Base-by-base conservation (phyloP, 208 protist species). In the Leishmania amazonensis region DNA sequence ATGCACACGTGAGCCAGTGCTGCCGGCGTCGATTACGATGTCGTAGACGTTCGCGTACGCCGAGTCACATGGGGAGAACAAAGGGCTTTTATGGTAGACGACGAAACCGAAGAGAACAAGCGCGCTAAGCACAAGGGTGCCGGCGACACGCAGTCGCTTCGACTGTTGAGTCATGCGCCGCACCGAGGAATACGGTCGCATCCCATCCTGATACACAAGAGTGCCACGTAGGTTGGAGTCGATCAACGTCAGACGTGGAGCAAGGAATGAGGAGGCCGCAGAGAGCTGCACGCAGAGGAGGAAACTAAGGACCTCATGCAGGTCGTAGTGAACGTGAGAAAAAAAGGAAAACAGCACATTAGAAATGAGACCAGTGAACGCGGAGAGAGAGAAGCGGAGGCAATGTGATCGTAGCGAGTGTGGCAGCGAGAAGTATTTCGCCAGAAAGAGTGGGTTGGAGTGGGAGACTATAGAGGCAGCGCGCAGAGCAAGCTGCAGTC, bases 11-110 rank as follows among this genome's bases (percentile, higher is more conserved):
- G 89, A 91, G 53, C 92, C 92, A n/a, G 89, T 94, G 78, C 90
- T 94, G 75, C 92, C 92, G 2, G 92, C 92, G 76, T 96, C 92
- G 31, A 96, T 81, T 2, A 96, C 83, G 35, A 94, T 76, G 67
- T 94, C 92, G 71, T 87, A 96, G 0, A 88, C 62, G 31, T 79
- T 80, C 7, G 68, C 49, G 47, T 54, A 84, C 24, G 65, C 75
- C 58, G 79, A 81, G 64, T 81, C 75, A 62, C 76, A 87, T 17
- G 80, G 45, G 8, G 7, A 28, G 28, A 81, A 1, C 17, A 1
- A 17, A 3, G 67, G 51, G 54, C 60, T 54, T 17, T 71, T 42
- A 53, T 35, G 31, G 53, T 85, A 85, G 28, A 35, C 31, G 0
- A 76, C 24, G 35, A 78, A 64, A 38, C 68, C 28, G 49, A 85